A percentile compares a stretch with the other conserved stretches of the same genome.
phyloP scores from a whole-genome alignment of 164 flowering plant species.

The Kingdonia uniflora region DNA sequence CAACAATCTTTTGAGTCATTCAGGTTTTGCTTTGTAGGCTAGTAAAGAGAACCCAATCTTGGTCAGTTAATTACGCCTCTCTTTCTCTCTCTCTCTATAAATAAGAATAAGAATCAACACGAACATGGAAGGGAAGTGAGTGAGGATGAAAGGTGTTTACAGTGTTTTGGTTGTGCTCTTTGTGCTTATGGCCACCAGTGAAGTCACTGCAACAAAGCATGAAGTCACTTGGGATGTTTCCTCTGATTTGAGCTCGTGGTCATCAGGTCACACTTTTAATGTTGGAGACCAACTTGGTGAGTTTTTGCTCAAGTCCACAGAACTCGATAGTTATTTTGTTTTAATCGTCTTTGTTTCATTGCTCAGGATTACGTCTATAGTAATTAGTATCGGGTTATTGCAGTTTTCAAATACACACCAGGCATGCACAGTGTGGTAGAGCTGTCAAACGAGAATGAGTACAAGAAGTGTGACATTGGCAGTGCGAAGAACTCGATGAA shows the following conservation, averaged over 20 bases:
- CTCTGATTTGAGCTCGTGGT: constrained; percentile 46
- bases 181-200: constrained; percentile 10
- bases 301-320: not conserved
- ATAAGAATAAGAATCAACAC: not conserved
- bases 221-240: constrained; percentile 63
- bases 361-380: not conserved
- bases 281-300: constrained; percentile 70
- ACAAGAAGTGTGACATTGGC: constrained; percentile 47
- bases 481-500: constrained; percentile 31
- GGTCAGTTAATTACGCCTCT: no score
- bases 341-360: not conserved
- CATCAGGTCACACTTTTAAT: constrained; percentile 42
- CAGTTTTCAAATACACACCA: constrained; percentile 59
- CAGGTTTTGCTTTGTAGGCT: not conserved
- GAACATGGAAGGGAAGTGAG: not conserved
- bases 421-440: constrained; percentile 67
- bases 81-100: not conserved
- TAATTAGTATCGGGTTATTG: not conserved
- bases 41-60: no score
- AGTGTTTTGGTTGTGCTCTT: constrained; percentile 11
- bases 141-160: constrained; percentile 11
- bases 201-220: constrained; percentile 32
- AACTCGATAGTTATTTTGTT: not conserved
- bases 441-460: constrained; percentile 35
- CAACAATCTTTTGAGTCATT: not conserved